Evolutionary conservation across 345 rosid genomes (phyloP).

Genomic region (Citropsis articulata): DNA sequence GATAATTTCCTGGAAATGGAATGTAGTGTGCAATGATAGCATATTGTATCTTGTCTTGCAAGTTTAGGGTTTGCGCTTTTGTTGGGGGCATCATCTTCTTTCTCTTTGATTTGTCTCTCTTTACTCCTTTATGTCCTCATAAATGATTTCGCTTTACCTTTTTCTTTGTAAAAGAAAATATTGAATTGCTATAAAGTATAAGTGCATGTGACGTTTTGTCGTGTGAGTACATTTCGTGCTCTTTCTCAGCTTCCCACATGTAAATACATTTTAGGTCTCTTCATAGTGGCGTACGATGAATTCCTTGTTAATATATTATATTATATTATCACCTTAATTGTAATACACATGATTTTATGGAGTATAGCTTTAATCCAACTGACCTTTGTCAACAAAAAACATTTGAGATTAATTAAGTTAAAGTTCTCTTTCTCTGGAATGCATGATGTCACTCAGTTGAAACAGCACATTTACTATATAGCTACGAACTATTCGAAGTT

Average conservation of each 20-base stretch:
- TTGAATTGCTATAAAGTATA: not conserved
- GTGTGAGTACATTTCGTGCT: not conserved
- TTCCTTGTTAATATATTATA: too few relatives aligned
- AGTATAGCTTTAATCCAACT: not conserved
- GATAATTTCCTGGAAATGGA: not conserved
- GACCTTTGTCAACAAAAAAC: too few relatives aligned
- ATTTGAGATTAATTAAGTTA: too few relatives aligned
- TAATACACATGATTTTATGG: not conserved
- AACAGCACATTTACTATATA: not conserved
- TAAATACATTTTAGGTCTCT: not conserved
- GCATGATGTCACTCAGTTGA: not conserved
- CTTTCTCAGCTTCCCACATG: too few relatives aligned
- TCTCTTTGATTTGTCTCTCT: not conserved
- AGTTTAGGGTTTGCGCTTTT: constrained; percentile 2
- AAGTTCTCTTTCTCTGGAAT: not conserved
- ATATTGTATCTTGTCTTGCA: constrained; percentile 13
- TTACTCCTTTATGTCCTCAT: not conserved
- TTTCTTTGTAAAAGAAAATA: not conserved
- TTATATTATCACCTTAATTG: too few relatives aligned
- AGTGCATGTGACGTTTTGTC: not conserved
- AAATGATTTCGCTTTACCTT: not conserved
- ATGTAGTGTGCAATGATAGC: not conserved
- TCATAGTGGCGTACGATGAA: not conserved
- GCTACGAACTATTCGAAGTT: not conserved
- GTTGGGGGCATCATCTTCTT: not conserved